Evolutionary conservation across 2,329 filamentous ascomycete species (phyloP), one percentile per base, ranked within the genome.

Genomic region (Ophiognomonia clavigignenti-juglandacearum): DNA sequence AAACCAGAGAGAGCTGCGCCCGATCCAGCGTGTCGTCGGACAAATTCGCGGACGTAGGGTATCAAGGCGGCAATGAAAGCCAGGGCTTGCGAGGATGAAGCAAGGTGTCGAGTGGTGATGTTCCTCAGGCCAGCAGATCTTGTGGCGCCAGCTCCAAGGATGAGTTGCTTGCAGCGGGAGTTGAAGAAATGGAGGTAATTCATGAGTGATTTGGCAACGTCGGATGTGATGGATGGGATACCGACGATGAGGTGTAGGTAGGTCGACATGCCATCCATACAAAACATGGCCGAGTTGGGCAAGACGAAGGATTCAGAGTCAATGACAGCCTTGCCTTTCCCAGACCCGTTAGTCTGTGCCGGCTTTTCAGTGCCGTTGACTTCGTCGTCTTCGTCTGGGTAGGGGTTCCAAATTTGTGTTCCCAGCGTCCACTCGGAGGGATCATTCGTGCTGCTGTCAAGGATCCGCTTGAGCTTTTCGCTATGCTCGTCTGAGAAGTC

Each of bases 101-200:
- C 91, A 2, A 98, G 78, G 66, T 98, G 92, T 58, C 93, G 93
- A 0, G 93, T 96, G 0, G 88, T 96, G 63, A 98, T 98, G 60
- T 96, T 96, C 64, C 90, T 96, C 18, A 98, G 73, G 0, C 92
- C 92, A 1, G 91, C 93, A 20, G 86, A 90, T 29, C 82, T 77
- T 5, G 88, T 96, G 4, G 93, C 93, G 4, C 93, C 93, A 2
- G 93, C 93, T 1, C 93, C 93, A 6, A 98, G 82, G 54, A 98
- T 96, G 48, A 98, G 78, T 63, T 98, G 93, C n/a, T 87, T 95
- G 48, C 91, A 91, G 18, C 93, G 85, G 3, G 90, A 96, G 65
- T 98, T 96, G 75, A 97, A 98, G 4, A 95, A 76, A 55, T 93
- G 88, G 13, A 97, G 75, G 60, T 95, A 95, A 19, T 93, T 85